Conservation (phyloP, 2,329 filamentous ascomycete species). For the Hymenoscyphus fraxineus region DNA sequence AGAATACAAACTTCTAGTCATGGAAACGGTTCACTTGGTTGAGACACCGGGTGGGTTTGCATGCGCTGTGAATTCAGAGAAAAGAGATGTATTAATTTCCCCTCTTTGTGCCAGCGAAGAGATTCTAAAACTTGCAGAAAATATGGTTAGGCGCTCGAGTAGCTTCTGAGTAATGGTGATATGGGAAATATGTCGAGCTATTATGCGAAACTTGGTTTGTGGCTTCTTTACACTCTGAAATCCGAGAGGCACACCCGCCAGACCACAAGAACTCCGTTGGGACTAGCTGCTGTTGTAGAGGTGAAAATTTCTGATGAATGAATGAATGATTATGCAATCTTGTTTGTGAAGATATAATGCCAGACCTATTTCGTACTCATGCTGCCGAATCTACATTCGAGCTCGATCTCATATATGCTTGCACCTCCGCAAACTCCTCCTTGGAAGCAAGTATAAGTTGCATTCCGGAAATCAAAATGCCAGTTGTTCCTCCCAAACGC, state of each 20-base stretch:
- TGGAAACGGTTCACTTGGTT: not conserved
- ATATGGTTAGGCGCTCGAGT: too few species aligned
- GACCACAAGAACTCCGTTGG: not conserved
- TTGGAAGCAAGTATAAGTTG: slow-evolving; percentile 1
- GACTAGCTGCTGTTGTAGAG: not conserved
- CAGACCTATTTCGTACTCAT: not conserved
- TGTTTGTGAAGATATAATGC: slow-evolving; percentile 1
- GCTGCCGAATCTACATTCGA: slow-evolving; percentile 7
- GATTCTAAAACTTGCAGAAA: not conserved
- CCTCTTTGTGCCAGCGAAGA: not conserved
- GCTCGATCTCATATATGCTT: not conserved
- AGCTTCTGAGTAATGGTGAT: not conserved
- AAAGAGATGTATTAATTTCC: not conserved
- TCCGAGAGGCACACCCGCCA: not conserved
- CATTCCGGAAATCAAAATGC: slow-evolving; percentile 11
- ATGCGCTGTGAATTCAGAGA: not conserved
- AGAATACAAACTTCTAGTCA: too few species aligned
- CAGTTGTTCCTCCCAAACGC: slow-evolving; percentile 12
- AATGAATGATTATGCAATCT: not conserved
- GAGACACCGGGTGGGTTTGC: not conserved
- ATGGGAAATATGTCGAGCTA: not conserved
- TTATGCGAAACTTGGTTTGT: not conserved
- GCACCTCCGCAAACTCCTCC: slow-evolving; percentile 2
- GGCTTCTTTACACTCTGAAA: not conserved
- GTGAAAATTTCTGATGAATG: not conserved